phyloP scores from a whole-genome alignment of 345 rosid species.

The Murraya paniculata region DNA sequence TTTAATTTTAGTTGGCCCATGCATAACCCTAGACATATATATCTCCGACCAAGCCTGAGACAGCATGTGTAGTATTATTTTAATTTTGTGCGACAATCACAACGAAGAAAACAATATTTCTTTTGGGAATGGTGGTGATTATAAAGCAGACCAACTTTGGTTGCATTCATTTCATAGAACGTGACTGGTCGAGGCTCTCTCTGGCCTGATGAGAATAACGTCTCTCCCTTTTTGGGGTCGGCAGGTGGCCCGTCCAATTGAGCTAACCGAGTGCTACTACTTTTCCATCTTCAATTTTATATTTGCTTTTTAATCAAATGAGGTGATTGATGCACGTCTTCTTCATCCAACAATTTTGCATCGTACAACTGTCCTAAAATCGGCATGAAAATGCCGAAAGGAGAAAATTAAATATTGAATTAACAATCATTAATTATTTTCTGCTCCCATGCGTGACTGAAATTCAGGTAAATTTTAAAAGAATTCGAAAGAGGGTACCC shows the following conservation, averaged over 20 bases:
- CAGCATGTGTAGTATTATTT: conserved; percentile 7
- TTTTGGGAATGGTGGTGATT: conserved; percentile 2
- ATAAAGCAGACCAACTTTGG: neutral
- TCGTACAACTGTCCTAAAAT: neutral
- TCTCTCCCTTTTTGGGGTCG: neutral
- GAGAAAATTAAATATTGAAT: neutral
- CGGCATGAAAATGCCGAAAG: neutral
- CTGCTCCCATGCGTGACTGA: neutral
- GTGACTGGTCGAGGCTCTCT: conserved; percentile 11
- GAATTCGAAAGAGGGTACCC: too few relatives aligned
- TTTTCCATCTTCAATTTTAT: neutral
- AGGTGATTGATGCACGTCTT: neutral
- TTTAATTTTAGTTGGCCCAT: conserved; percentile 16
- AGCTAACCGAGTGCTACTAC: neutral
- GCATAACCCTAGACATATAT: neutral
- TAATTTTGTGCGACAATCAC: neutral
- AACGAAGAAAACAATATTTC: neutral
- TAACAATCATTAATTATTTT: neutral
- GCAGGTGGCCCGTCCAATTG: neutral
- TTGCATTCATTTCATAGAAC: conserved; percentile 18
- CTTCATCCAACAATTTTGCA: neutral
- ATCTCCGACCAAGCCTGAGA: conserved; percentile 13
- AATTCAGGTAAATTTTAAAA: neutral
- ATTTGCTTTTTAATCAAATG: neutral
- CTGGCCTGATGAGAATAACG: conserved; percentile 1